phyloP scores from a whole-genome alignment of 805 yeast species.

The Kodamaea restingae region DNA sequence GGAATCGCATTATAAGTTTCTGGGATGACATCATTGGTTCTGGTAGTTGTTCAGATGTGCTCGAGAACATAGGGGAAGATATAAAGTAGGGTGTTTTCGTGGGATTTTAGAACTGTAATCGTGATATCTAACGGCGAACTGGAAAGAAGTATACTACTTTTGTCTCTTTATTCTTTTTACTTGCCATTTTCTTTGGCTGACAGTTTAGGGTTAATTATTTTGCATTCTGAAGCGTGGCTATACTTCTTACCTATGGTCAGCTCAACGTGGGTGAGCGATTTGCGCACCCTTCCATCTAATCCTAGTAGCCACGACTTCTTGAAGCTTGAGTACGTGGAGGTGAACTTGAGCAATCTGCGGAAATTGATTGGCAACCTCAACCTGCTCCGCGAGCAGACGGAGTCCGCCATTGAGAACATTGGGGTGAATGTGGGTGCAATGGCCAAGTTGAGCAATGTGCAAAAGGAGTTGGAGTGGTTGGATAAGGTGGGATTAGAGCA shows the following conservation, averaged over 20 bases:
- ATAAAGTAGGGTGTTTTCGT: too few species aligned
- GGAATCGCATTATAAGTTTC: too few species aligned
- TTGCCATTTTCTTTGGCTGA: too few species aligned
- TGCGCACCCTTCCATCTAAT: constrained; percentile 33
- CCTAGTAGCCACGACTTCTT: constrained; percentile 30
- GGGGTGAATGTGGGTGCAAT: constrained; percentile 15
- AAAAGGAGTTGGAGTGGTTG: constrained; percentile 25
- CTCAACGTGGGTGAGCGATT: constrained; percentile 20
- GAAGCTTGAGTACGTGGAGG: constrained; percentile 35
- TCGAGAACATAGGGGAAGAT: too few species aligned
- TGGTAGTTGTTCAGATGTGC: too few species aligned
- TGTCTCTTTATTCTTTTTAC: too few species aligned
- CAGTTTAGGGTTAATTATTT: too few species aligned
- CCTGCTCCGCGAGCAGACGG: constrained; percentile 11
- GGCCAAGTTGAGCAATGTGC: constrained; percentile 16
- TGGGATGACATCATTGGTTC: too few species aligned
- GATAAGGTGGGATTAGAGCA: neutral
- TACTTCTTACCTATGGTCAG: neutral
- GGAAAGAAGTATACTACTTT: too few species aligned
- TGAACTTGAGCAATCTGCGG: constrained; percentile 35
- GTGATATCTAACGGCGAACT: too few species aligned
- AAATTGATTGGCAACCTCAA: constrained; percentile 24
- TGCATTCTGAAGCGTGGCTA: too few species aligned
- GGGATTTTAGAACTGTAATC: too few species aligned
- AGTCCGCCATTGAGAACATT: constrained; percentile 6